Evolutionary conservation across 2,329 filamentous ascomycete genomes (phyloP), one percentile per base, ranked within the genome.

Genomic region (Fusarium acutatum): DNA sequence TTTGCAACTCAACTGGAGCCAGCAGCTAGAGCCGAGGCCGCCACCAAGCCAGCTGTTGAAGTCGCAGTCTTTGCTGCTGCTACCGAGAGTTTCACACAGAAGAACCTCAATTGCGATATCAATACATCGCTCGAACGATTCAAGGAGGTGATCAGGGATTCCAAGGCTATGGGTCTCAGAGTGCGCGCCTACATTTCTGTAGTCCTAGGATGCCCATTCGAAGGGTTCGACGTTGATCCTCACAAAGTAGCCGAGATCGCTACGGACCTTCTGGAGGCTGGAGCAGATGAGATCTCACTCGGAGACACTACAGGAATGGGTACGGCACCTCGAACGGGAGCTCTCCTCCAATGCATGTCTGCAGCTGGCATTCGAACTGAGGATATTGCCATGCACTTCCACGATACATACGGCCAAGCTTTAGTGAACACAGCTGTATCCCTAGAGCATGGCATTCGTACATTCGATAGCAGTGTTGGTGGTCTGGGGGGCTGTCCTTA

Each of bases 281-380:
- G 95, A 24, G 95, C 94, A 26, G 94, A 97, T 79, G 94, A 97
- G 85, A 95, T 98, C 75, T 93, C 93, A 4, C 88, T 97, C 2
- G 95, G 94, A 12, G 95, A 97, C 79, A 98, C 95, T 0, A 96
- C 95, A 1, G 95, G 95, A 24, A 95, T 97, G 88, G 95, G 95
- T 37, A 97, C 94, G 0, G 91, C 91, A n/a, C 91, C 91, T 24
- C 86, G 90, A 63, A 94, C 92, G 6, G 84, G 86, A 62, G 88
- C 89, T 63, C 84, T 95, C 52, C 84, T 95, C 65, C 87, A 87
- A 72, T 91, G 91, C 63, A 84, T 94, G 82, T 82, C 86, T 14
- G 88, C 90, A 3, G 92, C 92, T 4, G 92, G 91, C 1, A 87
- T 97, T 24, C 87, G 91, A 26, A 88, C 87, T 61, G 89, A 91